Percentiles rank a stretch among this genome's conserved stretches.
Conservation (phyloP, 305 asterid species). For the Salvia sclarea region DNA sequence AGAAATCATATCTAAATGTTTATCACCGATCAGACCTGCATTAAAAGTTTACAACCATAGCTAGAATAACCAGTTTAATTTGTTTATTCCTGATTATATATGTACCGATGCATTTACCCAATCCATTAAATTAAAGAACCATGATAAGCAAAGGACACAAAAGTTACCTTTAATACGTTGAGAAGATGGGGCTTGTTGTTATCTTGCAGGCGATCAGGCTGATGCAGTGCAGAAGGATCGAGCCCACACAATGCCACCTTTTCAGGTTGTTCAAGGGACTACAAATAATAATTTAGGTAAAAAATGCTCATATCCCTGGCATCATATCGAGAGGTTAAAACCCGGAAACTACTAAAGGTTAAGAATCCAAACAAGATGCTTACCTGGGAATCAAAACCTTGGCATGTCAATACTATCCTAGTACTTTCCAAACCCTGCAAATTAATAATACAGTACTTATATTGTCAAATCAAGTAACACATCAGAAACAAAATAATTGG, state of each 20-base stretch:
- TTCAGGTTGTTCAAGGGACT: slow-evolving; percentile 82
- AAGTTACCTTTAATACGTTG: slow-evolving; percentile 69
- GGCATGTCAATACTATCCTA: slow-evolving; percentile 70
- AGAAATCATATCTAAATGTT: background rate
- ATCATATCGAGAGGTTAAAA: slow-evolving; percentile 21
- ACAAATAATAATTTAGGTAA: slow-evolving; percentile 18
- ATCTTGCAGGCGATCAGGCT: slow-evolving; percentile 84
- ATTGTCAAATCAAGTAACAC: slow-evolving; percentile 20
- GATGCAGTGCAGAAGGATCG: slow-evolving; percentile 63
- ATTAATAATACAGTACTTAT: slow-evolving; percentile 26
- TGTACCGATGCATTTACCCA: background rate
- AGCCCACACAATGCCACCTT: slow-evolving; percentile 85
- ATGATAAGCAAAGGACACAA: slow-evolving; percentile 19
- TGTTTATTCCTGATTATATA: slow-evolving; percentile 5
- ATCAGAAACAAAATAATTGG: slow-evolving; percentile 10
- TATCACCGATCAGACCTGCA: background rate
- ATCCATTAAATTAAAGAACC: slow-evolving; percentile 13
- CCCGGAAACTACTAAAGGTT: slow-evolving; percentile 10
- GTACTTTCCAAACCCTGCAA: slow-evolving; percentile 77
- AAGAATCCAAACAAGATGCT: slow-evolving; percentile 28
- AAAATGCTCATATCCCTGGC: slow-evolving; percentile 3
- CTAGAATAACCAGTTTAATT: background rate
- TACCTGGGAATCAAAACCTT: slow-evolving; percentile 74
- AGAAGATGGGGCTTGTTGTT: slow-evolving; percentile 62
- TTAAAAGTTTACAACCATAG: background rate